Base-by-base conservation (phyloP, 306 rosid genomes). In the Trifolium repens region DNA sequence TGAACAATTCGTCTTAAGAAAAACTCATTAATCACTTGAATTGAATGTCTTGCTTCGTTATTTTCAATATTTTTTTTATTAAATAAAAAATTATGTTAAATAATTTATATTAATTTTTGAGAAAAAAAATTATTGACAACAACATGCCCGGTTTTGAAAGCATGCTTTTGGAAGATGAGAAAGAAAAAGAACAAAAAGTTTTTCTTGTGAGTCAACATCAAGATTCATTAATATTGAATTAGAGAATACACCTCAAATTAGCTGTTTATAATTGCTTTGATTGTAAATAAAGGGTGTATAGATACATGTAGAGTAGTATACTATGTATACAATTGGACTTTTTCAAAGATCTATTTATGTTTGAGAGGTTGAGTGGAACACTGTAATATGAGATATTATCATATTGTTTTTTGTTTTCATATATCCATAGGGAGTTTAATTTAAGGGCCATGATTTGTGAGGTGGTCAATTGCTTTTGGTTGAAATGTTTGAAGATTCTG, bases 391-490 rank as follows among this genome's bases (percentile, higher is more conserved):
- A 11, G 9, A 67, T 26, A 26, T 19, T 67, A 15, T 44, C 4
- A 49, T 49, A 49, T 69, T 9, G 50, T 30, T 4, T 6, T 34
- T 65, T 37, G 72, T 49, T 74, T 37, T 15, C 43, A 44, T 47
- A 7, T 11, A 62, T 59, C 40, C 40, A 59, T 27, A 63, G 22
- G 67, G 19, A 32, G 58, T 24, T 72, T 22, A 27, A 27, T 22
- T 65, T 22, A 42, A 67, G 16, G 76, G 83, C 27, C 81, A 68
- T 32, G 49, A 67, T 71, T 44, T 66, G 55, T 42, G 74, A 75
- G 39, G 9, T 61, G 58, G 84, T 82, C 80, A 78, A 82, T 75
- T 75, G 82, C 82, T 78, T 81, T 53, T 16, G 17, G 47, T 71
- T 67, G 17, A 78, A 64, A 70, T 67, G 54, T 42, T 78, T 71